These are phyloP conservation scores for Rhodotorula sp. DNA, from an alignment of 1,284 basidiomycete genomes.

Conservation along the genomic window DNA sequence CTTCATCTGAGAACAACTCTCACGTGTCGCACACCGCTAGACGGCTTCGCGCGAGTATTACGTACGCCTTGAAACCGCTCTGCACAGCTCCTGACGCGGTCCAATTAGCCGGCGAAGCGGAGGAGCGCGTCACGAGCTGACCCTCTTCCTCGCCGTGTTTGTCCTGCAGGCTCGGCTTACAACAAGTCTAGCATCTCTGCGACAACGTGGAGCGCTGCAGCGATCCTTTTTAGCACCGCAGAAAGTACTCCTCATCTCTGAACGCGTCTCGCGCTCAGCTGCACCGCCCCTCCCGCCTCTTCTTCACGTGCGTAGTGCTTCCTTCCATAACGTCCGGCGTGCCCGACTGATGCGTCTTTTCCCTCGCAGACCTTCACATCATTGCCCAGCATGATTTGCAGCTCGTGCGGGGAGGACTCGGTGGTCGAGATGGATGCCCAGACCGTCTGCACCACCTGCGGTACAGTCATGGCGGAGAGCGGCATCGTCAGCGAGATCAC, in stretches of 20 bases:
- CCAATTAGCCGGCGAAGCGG: no score
- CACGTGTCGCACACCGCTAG: no score
- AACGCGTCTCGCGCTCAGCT: not conserved
- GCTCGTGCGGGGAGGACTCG: slow-evolving; percentile 33
- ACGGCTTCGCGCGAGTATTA: no score
- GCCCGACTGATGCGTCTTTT: not conserved
- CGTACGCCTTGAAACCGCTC: no score
- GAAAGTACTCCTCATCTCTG: no score
- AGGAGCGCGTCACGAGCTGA: not conserved
- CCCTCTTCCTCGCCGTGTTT: not conserved
- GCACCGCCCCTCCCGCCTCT: not conserved
- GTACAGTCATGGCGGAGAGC: slow-evolving; percentile 77
- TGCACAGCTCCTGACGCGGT: no score
- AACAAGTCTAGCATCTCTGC: not conserved
- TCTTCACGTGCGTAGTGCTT: not conserved
- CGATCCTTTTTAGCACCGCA: no score
- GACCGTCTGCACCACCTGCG: slow-evolving; percentile 40
- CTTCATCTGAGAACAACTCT: no score
- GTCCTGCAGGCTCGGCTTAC: not conserved
- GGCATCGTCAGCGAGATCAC: slow-evolving; percentile 90
- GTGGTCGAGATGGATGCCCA: slow-evolving; percentile 38
- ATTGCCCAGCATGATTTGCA: slow-evolving; percentile 28
- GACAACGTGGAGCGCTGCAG: no score
- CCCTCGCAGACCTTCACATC: not conserved
- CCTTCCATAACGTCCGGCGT: not conserved